These are phyloP conservation scores for Myxozyma monticola DNA, from an alignment of 805 yeast genomes.

Conservation along the genomic window DNA sequence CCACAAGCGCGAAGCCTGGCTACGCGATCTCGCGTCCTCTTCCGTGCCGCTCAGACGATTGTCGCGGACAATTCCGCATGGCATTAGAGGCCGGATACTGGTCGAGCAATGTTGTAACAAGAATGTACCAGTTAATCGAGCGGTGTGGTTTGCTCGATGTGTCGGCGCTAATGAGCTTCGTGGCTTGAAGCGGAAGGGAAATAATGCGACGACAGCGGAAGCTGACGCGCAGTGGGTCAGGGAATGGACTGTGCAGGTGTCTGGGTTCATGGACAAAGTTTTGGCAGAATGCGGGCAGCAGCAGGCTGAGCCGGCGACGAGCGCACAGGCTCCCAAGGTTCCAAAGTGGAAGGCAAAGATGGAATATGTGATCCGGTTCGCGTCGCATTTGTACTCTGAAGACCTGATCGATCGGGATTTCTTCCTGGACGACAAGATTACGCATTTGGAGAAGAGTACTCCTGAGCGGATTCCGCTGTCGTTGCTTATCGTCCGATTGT, in stretches of 20 bases:
- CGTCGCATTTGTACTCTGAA: constrained; percentile 68
- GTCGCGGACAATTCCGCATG: constrained; percentile 85
- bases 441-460: constrained; percentile 47
- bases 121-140: constrained; percentile 73
- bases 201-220: constrained; percentile 26
- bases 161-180: constrained; percentile 77
- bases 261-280: constrained; percentile 56
- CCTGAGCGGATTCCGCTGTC: constrained; percentile 48
- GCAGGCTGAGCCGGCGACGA: not conserved
- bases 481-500: constrained; percentile 57
- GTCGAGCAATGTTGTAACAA: constrained; percentile 71
- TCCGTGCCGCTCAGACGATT: constrained; percentile 64
- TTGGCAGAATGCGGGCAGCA: constrained; percentile 46
- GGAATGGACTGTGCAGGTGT: constrained; percentile 89
- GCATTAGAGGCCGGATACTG: constrained; percentile 69
- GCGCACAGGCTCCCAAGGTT: not conserved
- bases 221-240: constrained; percentile 65
- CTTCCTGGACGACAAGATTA: constrained; percentile 65
- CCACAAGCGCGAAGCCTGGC: constrained; percentile 81
- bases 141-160: constrained; percentile 88
- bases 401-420: constrained; percentile 60
- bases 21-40: constrained; percentile 72
- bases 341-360: constrained; percentile 52
- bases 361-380: constrained; percentile 58
- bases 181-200: constrained; percentile 54